Percentiles rank a stretch among this genome's conserved stretches.
These are phyloP conservation scores for Suzukiozyma palmioleophila DNA, from an alignment of 1,139 yeast genomes.

Conservation along the genomic window DNA sequence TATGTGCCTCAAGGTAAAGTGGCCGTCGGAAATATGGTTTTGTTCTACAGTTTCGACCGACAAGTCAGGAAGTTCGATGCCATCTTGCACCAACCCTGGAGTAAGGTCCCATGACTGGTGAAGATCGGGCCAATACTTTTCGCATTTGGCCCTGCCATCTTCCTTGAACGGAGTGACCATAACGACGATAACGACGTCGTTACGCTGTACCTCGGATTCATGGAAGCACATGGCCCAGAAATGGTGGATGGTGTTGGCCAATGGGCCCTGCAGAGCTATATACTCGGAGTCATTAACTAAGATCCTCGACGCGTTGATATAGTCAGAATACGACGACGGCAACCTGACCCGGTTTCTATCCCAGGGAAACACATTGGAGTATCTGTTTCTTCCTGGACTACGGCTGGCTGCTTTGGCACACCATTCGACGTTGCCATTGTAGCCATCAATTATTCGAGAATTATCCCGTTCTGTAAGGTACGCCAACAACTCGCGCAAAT, in stretches of 20 bases:
- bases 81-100: constrained; percentile 16
- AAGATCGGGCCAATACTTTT: constrained; percentile 64
- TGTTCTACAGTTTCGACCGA: constrained; percentile 17
- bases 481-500: not conserved
- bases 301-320: constrained; percentile 42
- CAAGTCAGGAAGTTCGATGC: constrained; percentile 21
- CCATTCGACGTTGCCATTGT: constrained; percentile 1
- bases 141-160: constrained; percentile 58
- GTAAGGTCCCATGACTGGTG: constrained; percentile 19
- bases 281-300: constrained; percentile 15
- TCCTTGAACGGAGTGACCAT: constrained; percentile 87
- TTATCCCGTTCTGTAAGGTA: constrained; percentile 1
- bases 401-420: not conserved
- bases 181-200: constrained; percentile 53
- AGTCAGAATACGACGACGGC: constrained; percentile 22
- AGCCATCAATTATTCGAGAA: constrained; percentile 1
- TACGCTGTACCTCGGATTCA: constrained; percentile 32
- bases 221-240: constrained; percentile 85
- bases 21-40: constrained; percentile 16
- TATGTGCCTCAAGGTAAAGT: constrained; percentile 26
- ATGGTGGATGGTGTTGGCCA: constrained; percentile 53
- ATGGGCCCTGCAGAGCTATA: constrained; percentile 60
- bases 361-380: constrained; percentile 42
- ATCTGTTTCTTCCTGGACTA: constrained; percentile 26
- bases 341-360: constrained; percentile 31